Evolutionary conservation across 768 basidiomycete species (phyloP).

Genomic region (Boletus rubropictus): DNA sequence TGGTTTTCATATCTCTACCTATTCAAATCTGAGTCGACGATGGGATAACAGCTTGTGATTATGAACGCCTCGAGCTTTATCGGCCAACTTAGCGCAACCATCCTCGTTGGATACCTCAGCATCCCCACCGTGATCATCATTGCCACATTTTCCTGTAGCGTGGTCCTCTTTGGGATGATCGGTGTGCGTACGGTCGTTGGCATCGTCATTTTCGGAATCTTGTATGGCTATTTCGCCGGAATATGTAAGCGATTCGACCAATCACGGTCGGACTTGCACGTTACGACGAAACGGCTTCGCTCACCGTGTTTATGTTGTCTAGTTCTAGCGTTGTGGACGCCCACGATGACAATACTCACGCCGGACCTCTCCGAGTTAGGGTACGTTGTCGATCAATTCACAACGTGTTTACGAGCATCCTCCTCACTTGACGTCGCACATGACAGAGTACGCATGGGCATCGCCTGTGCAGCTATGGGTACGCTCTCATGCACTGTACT

Average conservation of each 20-base stretch:
- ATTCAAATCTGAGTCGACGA: neutral
- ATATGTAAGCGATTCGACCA: conserved; percentile 28
- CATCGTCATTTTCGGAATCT: conserved; percentile 38
- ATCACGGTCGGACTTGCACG: neutral
- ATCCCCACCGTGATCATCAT: conserved; percentile 35
- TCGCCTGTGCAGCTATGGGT: conserved; percentile 47
- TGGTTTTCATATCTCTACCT: neutral
- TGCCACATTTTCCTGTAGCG: conserved; percentile 34
- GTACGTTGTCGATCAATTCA: conserved; percentile 11
- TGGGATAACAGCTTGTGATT: conserved; percentile 41
- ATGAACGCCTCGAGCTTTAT: conserved; percentile 49
- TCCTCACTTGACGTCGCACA: neutral
- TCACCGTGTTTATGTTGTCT: neutral
- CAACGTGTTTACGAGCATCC: neutral
- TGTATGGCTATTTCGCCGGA: conserved; percentile 53
- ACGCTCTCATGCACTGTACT: neutral
- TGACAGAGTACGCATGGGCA: conserved; percentile 39
- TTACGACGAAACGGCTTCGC: neutral
- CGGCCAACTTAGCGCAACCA: conserved; percentile 48
- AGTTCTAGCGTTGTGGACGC: conserved; percentile 40
- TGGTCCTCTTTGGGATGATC: conserved; percentile 44
- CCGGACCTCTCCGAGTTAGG: conserved; percentile 50
- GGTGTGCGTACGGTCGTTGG: conserved; percentile 36
- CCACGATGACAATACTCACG: conserved; percentile 41
- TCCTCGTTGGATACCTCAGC: conserved; percentile 40